Conservation (phyloP, 2,329 filamentous ascomycete genomes). For the Zymoseptoria crescenta region DNA sequence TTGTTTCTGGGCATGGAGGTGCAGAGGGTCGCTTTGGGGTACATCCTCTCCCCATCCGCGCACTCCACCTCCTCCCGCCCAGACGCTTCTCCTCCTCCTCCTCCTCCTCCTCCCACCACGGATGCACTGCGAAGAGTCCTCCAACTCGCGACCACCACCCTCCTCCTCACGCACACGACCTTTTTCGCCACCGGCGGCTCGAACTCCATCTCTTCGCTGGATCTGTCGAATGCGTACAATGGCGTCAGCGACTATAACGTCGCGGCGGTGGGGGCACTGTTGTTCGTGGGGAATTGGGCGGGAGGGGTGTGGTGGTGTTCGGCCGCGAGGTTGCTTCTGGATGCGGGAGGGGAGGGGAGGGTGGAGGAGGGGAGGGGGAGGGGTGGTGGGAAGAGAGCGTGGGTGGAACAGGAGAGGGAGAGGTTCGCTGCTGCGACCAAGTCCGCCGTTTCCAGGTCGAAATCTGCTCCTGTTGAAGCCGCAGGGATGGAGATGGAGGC, state of each 20-base stretch:
- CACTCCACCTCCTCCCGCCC: too few relatives aligned
- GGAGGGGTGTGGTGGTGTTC: slow-evolving; percentile 83
- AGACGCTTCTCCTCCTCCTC: neutral
- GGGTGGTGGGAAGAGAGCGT: slow-evolving; percentile 23
- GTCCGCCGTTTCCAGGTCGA: neutral
- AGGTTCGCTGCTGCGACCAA: neutral
- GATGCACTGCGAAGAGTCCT: neutral
- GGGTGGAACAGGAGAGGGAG: slow-evolving; percentile 20
- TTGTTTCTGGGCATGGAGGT: slow-evolving; percentile 69
- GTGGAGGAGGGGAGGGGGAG: neutral
- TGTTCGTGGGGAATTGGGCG: slow-evolving; percentile 86
- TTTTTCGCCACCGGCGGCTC: slow-evolving; percentile 90
- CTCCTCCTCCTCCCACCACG: neutral
- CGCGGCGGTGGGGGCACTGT: slow-evolving; percentile 69
- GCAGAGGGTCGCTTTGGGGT: slow-evolving; percentile 34
- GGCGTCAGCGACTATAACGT: slow-evolving; percentile 76
- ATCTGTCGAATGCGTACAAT: slow-evolving; percentile 92
- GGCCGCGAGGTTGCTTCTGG: slow-evolving; percentile 45
- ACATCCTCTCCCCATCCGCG: slow-evolving; percentile 9
- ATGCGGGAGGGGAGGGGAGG: slow-evolving; percentile 12
- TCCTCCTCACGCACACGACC: slow-evolving; percentile 70
- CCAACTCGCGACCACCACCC: slow-evolving; percentile 53
- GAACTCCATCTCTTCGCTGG: slow-evolving; percentile 92
- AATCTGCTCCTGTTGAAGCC: too few relatives aligned
- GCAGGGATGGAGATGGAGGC: slow-evolving; percentile 19